Base-by-base conservation (phyloP, 805 yeast genomes). In the Wickerhamomyces alni region DNA sequence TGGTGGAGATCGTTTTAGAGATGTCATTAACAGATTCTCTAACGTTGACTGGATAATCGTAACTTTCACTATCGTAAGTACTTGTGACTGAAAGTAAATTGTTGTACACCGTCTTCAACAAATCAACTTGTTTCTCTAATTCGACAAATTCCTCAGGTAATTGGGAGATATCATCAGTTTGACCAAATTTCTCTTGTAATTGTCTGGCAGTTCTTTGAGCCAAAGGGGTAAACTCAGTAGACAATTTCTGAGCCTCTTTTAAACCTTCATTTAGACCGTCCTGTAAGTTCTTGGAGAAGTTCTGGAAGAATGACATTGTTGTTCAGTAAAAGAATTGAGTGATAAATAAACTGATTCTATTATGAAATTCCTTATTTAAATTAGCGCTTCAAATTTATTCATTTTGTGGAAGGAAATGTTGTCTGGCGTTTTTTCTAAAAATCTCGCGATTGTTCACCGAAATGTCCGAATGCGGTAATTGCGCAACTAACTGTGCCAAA, bases 161-260 rank as follows among this genome's bases (percentile, higher is more conserved):
- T 57, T 86, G 89, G 40, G 91, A 82, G 54, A 84, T 82, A 56
- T 87, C 95, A 38, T 82, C 87, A 29, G 80, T 85, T 49, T 81
- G 77, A 35, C 94, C 94, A 21, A 87, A 73, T 51, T 67, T 75
- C 62, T 87, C 95, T 61, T 85, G 91, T 33, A 87, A 76, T 58
- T 82, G 59, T 45, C 93, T 77, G 36, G 80, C 77, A 15, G 95
- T 86, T 57, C 94, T 76, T 62, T 81, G 85, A 31, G 94, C 94
- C 44, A 82, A 67, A 15, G 87, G 86, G 51, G 83, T 79, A 59
- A 85, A 66, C 46, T 75, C 77, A 35, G 61, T 66, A 36, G 77
- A 65, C 39, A 75, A 55, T 49, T 69, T 68, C 47, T 63, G 67
- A 9, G 70, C 72, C 18, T 71, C 66, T 46, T 69, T 69, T 10